Base-by-base conservation (phyloP, 352 stramenopile genomes). In the Phytophthora nicotianae region DNA sequence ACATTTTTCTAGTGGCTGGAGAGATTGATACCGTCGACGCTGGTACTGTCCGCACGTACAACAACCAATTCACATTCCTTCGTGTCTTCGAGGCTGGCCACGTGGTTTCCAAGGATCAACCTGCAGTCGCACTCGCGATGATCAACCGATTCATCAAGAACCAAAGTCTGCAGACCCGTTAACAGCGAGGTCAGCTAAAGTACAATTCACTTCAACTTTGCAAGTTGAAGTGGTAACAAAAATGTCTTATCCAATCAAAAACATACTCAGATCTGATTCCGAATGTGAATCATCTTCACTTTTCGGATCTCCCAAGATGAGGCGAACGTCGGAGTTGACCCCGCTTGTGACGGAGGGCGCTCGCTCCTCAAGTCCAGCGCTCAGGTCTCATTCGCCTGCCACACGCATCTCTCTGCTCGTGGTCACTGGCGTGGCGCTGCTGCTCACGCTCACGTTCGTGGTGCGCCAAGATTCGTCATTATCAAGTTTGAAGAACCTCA, bases 71-170 rank as follows among this genome's bases (percentile, higher is more conserved):
- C 20, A 68, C 67, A 17, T 89, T 88, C 45, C 4, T 90, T 19
- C 73, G 66, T 23, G 56, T 90, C 13, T 86, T 72, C 52, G 59
- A 78, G 24, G 52, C 81, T 0, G 79, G 79, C 2, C 81, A 89
- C 51, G 76, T 85, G 70, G 79, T 87, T 10, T 69, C 78, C 5
- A 70, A 43, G 37, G 72, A 88, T 43, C 73, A 88, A 58, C 79
- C 81, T 5, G 56, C 48, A 3, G 58, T 76, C 1, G 50, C 77
- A 41, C 57, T 86, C 19, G 73, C 68, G 50, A 85, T 89, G 75
- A 68, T 91, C 46, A 77, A 81, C 40, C 58, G 63, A 41, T 90
- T 92, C 76, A 70, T 93, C 20, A 62, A 68, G 7, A 69, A 71
- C 38, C 60, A 82, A 59, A 38, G 16, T 8, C 54, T 87, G 11